Evolutionary conservation across 148 eudicot genomes (phyloP).

Genomic region (Cornus kousa): DNA sequence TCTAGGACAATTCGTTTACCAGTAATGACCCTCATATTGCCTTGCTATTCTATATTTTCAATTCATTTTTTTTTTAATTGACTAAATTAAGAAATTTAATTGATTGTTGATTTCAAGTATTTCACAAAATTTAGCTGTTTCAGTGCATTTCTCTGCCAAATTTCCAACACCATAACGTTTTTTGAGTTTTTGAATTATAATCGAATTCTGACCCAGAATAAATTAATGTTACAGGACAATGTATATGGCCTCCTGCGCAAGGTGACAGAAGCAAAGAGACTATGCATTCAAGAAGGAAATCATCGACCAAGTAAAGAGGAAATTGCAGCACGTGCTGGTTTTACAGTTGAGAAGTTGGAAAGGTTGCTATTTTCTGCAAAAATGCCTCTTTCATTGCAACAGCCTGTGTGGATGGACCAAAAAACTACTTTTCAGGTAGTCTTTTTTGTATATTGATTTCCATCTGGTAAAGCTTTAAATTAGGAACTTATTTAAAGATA

Average conservation of each 20-base stretch:
- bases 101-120: not conserved
- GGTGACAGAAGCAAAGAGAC: slow-evolving; percentile 65
- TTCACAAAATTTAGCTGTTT: not conserved
- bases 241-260: slow-evolving; percentile 70
- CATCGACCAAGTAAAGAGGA: slow-evolving; percentile 64
- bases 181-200: not conserved
- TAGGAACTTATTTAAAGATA: not conserved
- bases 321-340: slow-evolving; percentile 66
- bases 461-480: not conserved
- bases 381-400: slow-evolving; percentile 74
- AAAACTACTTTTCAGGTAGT: slow-evolving; percentile 74
- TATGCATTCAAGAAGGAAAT: slow-evolving; percentile 61
- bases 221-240: slow-evolving; percentile 57
- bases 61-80: not conserved
- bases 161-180: not conserved
- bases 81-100: not conserved
- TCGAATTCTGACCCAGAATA: not conserved
- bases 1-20: slow-evolving; percentile 89
- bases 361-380: slow-evolving; percentile 47
- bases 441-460: slow-evolving; percentile 12
- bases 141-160: not conserved
- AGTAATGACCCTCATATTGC: slow-evolving; percentile 36
- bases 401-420: slow-evolving; percentile 69
- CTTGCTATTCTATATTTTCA: not conserved
- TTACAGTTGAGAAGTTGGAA: slow-evolving; percentile 68